Evolutionary conservation across 257 asterid species (phyloP).

Genomic region (Nicotiana otophora): DNA sequence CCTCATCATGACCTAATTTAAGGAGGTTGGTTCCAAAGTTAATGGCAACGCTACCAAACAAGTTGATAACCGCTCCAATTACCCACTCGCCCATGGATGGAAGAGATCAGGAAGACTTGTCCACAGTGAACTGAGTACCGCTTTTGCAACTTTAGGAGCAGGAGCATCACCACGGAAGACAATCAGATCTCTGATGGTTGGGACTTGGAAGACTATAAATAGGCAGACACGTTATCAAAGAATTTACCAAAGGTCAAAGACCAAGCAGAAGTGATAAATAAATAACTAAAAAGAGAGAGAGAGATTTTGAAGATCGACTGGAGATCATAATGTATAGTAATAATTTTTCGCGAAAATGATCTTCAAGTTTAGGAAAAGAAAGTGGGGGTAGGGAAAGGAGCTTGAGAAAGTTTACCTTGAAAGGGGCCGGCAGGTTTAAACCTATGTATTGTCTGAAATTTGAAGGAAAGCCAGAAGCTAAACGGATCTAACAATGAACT

Average conservation of each 20-base stretch:
- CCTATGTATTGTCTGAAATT: not conserved
- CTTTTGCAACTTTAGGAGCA: constrained; percentile 1
- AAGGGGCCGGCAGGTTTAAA: not conserved
- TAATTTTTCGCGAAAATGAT: not conserved
- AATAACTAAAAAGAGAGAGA: not conserved
- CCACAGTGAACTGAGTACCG: not conserved
- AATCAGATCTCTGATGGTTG: not conserved
- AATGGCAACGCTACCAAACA: constrained; percentile 86
- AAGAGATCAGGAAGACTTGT: not conserved
- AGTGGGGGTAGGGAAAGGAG: not conserved
- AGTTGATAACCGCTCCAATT: constrained; percentile 83
- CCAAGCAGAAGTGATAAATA: not conserved
- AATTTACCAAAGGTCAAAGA: not conserved
- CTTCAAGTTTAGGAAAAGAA: not conserved
- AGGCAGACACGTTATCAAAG: not conserved
- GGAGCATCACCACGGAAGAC: not conserved
- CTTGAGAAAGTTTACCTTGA: not conserved
- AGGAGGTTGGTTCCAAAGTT: constrained; percentile 96
- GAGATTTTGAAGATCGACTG: not conserved
- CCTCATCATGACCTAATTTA: constrained; percentile 90
- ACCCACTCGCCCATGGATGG: constrained; percentile 89
- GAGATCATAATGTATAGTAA: not conserved
- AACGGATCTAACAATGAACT: not conserved
- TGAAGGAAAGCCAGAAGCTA: not conserved
- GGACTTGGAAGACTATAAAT: not conserved